Percentiles rank a stretch among this genome's conserved stretches.
Evolutionary conservation across 2,329 filamentous ascomycete species (phyloP).

Genomic region (Epichloe gansuensis): DNA sequence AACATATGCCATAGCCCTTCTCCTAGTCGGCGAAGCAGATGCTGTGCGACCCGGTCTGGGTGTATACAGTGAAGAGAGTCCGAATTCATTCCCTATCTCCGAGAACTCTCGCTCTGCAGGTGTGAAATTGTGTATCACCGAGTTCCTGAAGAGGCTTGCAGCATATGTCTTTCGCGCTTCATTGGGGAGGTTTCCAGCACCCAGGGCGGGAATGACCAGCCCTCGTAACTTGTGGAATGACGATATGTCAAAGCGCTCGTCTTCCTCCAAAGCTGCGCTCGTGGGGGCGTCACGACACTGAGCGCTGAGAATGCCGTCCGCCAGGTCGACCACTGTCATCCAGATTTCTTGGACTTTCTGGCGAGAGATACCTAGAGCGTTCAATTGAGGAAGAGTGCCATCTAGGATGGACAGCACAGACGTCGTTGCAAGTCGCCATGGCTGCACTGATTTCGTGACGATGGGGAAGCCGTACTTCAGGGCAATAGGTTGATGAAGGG

Average conservation of each 20-base stretch:
- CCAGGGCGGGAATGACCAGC: slow-evolving; percentile 63
- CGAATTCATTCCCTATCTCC: slow-evolving; percentile 30
- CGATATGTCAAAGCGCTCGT: slow-evolving; percentile 70
- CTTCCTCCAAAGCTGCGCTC: slow-evolving; percentile 40
- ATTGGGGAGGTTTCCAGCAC: slow-evolving; percentile 52
- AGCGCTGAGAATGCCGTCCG: slow-evolving; percentile 56
- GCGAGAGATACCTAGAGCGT: slow-evolving; percentile 32
- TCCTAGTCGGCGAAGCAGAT: slow-evolving; percentile 48
- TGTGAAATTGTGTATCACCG: slow-evolving; percentile 59
- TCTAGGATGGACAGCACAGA: slow-evolving; percentile 56
- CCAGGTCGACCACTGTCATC: slow-evolving; percentile 51
- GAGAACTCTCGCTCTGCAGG: slow-evolving; percentile 43
- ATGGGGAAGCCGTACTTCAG: slow-evolving; percentile 72
- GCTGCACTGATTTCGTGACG: slow-evolving; percentile 53
- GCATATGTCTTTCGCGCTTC: slow-evolving; percentile 56
- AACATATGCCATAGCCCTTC: slow-evolving; percentile 63
- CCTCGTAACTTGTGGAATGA: slow-evolving; percentile 57
- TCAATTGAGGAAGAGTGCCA: slow-evolving; percentile 49
- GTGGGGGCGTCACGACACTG: slow-evolving; percentile 37
- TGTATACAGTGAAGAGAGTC: slow-evolving; percentile 46
- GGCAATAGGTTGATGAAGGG: slow-evolving; percentile 55
- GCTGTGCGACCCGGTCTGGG: slow-evolving; percentile 61
- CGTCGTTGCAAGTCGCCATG: slow-evolving; percentile 72
- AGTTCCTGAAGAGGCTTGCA: slow-evolving; percentile 65
- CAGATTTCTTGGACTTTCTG: slow-evolving; percentile 48